Base-by-base conservation (phyloP, 495 filamentous ascomycete species). In the Rostrohypoxylon terebratum region DNA sequence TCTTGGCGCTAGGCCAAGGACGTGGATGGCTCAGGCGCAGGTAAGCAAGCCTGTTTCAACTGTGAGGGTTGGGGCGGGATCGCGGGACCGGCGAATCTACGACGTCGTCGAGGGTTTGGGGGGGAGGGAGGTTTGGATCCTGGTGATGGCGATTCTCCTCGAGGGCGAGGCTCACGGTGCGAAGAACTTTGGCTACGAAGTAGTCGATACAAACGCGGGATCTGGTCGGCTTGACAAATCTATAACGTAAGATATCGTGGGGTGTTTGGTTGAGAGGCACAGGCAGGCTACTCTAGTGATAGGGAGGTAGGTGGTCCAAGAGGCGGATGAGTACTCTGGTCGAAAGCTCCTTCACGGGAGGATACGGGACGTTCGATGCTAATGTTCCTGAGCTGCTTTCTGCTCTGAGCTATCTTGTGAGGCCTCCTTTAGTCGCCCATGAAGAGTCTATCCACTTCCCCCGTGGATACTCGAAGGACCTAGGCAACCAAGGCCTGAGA, bases 121-220 rank as follows among this genome's bases (percentile, higher is more conserved):
- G 25, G 25, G 1, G 25, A 1, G 25, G 25, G 25, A 2, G 25
- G 0, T 28, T 3, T 28, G n/a, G n/a, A n/a, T 38, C 34, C 20
- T 45, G 62, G 63, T 51, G 16, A 20, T 61, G 34, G 31, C 33
- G 45, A 54, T 31, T 21, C 20, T 33, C 28, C 33, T 6, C 8
- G 28, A 59, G 53, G 55, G 61, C 18, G 8, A 1, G 1, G 34
- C 42, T 11, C 54, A 74, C 71, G 23, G 71, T 74, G 71, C 71
- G 71, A 74, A 66, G 14, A 50, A 4, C 44, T 16, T 54, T 23
- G 25, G 50, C 38, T 20, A 59, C 50, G 21, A 66, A 57, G 71
- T 73, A 73, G 71, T 59, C 25, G 64, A 69, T 69, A 74, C 66
- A 69, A 66, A 34, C 44, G 33, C 36, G 16, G 47, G 44, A 62